Evolutionary conservation across 441 rosid species (phyloP).

Genomic region (Omphalea diandra): DNA sequence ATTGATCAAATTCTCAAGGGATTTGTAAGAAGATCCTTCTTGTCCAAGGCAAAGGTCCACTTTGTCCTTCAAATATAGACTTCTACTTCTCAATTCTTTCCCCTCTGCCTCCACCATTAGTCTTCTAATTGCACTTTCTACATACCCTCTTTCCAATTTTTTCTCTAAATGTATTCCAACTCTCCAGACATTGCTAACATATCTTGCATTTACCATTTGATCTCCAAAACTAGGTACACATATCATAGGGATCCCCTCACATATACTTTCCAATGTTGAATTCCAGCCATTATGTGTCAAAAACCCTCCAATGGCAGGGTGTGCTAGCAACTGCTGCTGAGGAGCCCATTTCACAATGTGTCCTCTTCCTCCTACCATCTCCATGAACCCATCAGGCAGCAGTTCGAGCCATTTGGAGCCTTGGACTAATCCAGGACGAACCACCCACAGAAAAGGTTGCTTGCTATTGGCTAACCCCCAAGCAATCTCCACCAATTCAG

Average conservation of each 20-base stretch:
- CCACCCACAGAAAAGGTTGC: conserved; percentile 48
- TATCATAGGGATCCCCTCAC: conserved; percentile 49
- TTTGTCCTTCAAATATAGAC: conserved; percentile 37
- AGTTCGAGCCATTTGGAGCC: conserved; percentile 36
- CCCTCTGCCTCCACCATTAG: conserved; percentile 42
- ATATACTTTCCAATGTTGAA: conserved; percentile 48
- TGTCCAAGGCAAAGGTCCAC: conserved; percentile 27
- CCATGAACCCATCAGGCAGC: conserved; percentile 37
- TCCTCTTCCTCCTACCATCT: conserved; percentile 37
- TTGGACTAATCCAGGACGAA: conserved; percentile 39
- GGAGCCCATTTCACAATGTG: conserved; percentile 45
- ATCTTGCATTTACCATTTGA: conserved; percentile 51
- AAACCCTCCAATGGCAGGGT: conserved; percentile 47
- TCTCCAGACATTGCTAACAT: conserved; percentile 45
- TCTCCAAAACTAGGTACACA: conserved; percentile 59
- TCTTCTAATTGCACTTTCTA: conserved; percentile 35
- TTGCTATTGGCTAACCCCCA: conserved; percentile 49
- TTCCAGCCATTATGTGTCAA: conserved; percentile 61
- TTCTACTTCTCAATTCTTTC: conserved; percentile 42
- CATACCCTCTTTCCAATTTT: conserved; percentile 33
- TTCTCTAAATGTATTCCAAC: conserved; percentile 42
- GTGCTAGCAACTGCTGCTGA: conserved; percentile 44
- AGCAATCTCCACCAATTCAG: conserved; percentile 45
- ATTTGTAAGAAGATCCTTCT: conserved; percentile 42
- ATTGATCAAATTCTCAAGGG: conserved; percentile 34